Evolutionary conservation across 2,329 filamentous ascomycete species (phyloP).

Genomic region (Neofusicoccum ribis): DNA sequence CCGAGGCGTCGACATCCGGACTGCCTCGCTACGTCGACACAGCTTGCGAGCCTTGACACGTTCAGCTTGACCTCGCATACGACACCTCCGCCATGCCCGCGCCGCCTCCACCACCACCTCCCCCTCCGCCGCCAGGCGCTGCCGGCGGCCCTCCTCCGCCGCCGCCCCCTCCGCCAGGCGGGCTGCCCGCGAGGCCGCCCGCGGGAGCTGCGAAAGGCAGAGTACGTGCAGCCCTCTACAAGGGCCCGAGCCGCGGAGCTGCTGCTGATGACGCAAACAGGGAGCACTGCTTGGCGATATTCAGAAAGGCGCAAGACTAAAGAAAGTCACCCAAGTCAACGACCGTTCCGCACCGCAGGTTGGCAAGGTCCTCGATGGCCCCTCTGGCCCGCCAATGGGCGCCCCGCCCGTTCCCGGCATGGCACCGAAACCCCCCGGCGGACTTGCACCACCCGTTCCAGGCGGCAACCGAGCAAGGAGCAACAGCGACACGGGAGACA

Average conservation of each 20-base stretch:
- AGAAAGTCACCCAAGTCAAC: constrained; percentile 80
- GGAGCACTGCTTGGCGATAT: constrained; percentile 88
- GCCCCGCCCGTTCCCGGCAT: constrained; percentile 78
- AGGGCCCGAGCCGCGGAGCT: neutral
- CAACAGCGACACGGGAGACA: constrained; percentile 60
- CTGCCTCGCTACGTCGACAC: neutral
- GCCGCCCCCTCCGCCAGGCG: constrained; percentile 66
- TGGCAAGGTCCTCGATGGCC: constrained; percentile 55
- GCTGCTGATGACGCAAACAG: constrained; percentile 49
- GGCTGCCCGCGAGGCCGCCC: constrained; percentile 59
- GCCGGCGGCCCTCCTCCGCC: constrained; percentile 61
- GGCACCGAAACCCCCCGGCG: constrained; percentile 55
- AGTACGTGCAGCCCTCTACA: constrained; percentile 53
- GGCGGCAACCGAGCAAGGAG: constrained; percentile 68
- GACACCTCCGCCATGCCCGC: constrained; percentile 38
- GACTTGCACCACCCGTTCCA: constrained; percentile 71
- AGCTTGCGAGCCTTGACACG: neutral
- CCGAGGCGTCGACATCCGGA: neutral
- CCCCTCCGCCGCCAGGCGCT: constrained; percentile 58
- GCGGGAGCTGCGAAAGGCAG: constrained; percentile 57
- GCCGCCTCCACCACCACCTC: constrained; percentile 69
- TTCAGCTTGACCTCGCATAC: constrained; percentile 1
- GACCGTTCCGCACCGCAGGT: constrained; percentile 83
- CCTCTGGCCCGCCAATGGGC: constrained; percentile 65
- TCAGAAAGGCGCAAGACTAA: constrained; percentile 73